Conservation (phyloP, 2,329 filamentous ascomycete genomes). For the Ceratocystis colombiana region DNA sequence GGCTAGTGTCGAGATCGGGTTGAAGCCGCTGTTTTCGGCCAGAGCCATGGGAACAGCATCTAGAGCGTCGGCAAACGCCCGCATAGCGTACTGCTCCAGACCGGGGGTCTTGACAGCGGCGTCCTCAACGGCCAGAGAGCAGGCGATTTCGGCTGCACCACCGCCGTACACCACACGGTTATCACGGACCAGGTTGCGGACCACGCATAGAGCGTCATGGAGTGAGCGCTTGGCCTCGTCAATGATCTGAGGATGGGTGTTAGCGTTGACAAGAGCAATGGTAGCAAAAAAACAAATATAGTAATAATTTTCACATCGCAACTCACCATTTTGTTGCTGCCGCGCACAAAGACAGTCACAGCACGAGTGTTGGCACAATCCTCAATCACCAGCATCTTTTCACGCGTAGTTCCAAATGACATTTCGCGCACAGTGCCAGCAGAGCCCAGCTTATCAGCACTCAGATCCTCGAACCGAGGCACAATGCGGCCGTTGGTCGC, state of each 20-base stretch:
- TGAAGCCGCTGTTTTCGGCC: conserved; percentile 92
- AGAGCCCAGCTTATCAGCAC: conserved; percentile 75
- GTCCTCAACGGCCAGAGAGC: conserved; percentile 90
- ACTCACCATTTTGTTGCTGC: conserved; percentile 97
- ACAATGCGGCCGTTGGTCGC: conserved; percentile 97
- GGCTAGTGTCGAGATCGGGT: conserved; percentile 89
- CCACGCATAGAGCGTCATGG: conserved; percentile 94
- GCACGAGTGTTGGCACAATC: conserved; percentile 96
- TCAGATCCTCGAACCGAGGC: conserved; percentile 91
- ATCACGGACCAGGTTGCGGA: conserved; percentile 89
- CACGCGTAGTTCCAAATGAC: conserved; percentile 91
- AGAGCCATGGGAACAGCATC: conserved; percentile 91
- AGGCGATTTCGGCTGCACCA: conserved; percentile 93
- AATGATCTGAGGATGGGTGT: conserved; percentile 60
- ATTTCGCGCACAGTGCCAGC: conserved; percentile 89
- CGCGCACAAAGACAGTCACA: conserved; percentile 90
- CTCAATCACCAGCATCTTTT: conserved; percentile 99
- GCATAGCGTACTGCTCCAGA: conserved; percentile 98
- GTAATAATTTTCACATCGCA: not conserved
- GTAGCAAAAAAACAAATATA: not conserved
- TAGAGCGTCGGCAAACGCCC: conserved; percentile 89
- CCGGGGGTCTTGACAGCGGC: conserved; percentile 89
- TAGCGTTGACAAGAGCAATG: conserved; percentile 1
- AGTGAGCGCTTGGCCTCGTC: conserved; percentile 97
- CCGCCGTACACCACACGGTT: conserved; percentile 97